A percentile compares a stretch with the other conserved stretches of the same genome.
Evolutionary conservation across 2,329 filamentous ascomycete genomes (phyloP).

Genomic region (Arthrobotrys megalospora): DNA sequence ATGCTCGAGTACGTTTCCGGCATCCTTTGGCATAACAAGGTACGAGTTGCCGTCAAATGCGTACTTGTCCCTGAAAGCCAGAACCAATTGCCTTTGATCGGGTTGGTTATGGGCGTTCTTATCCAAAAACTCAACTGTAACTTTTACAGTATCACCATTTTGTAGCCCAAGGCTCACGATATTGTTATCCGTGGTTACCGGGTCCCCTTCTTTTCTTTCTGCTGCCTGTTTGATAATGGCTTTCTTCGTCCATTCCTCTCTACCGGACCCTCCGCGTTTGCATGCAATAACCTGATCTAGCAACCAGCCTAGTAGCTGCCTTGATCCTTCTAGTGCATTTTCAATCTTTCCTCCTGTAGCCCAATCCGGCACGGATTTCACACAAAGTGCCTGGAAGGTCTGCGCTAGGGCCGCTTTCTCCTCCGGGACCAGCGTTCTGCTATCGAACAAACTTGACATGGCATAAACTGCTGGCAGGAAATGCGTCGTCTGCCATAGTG

Average conservation of each 20-base stretch:
- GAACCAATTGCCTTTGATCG: constrained; percentile 38
- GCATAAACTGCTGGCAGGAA: constrained; percentile 55
- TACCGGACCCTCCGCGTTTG: constrained; percentile 57
- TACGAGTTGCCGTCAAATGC: constrained; percentile 56
- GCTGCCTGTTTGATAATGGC: constrained; percentile 49
- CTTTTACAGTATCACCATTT: constrained; percentile 49
- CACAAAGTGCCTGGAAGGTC: constrained; percentile 55
- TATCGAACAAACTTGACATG: constrained; percentile 54
- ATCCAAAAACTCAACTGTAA: constrained; percentile 53
- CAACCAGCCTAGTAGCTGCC: constrained; percentile 56
- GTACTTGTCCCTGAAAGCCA: constrained; percentile 47
- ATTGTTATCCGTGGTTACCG: constrained; percentile 49
- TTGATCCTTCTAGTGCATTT: constrained; percentile 53
- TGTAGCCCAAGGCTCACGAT: constrained; percentile 42
- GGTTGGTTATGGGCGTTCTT: constrained; percentile 41
- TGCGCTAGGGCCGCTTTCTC: constrained; percentile 57
- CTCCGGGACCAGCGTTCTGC: constrained; percentile 35
- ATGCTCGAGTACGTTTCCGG: constrained; percentile 45
- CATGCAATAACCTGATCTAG: constrained; percentile 51
- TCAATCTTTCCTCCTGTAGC: constrained; percentile 45
- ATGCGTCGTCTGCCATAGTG: constrained; percentile 59
- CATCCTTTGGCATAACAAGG: constrained; percentile 48
- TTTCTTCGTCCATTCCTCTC: constrained; percentile 55
- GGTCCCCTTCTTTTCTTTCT: constrained; percentile 32
- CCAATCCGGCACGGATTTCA: constrained; percentile 54